Evolutionary conservation across 495 filamentous ascomycete species (phyloP), one percentile per base, ranked within the genome.

Genomic region (Lasiosphaeria ovina): DNA sequence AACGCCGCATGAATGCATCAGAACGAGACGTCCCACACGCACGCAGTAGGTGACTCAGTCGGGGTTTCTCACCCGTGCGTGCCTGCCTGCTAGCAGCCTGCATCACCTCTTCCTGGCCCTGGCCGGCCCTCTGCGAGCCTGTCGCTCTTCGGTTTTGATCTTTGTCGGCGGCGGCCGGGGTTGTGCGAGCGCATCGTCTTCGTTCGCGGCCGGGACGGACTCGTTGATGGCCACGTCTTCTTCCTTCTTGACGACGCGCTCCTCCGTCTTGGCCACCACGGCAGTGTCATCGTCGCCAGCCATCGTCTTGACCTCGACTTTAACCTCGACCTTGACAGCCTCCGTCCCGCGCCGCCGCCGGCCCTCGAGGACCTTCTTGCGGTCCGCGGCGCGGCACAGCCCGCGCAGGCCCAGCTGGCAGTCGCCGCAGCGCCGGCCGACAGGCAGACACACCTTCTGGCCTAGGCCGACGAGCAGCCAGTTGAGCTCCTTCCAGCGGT

Each of bases 401-500:
- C 89, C 87, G 57, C 78, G 82, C 38, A 86, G 75, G 31, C 88
- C 89, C 17, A 97, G 71, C 64, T 85, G 84, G 72, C 93, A 98
- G 35, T 93, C 89, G 38, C 89, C 91, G 71, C 93, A 97, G 56
- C 81, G 83, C 42, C 89, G 77, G 1, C 88, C 89, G 2, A 95
- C 86, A 2, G 93, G 91, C 62, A 91, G 70, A 74, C 94, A 97
- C 4, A 93, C 85, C 8, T 87, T 73, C 83, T 96, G 93, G 3
- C 93, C 93, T 60, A 97, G 82, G 1, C 93, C 93, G 48, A 98
- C 93, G 53, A 98, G 80, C 71, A 97, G 73, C 76, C 89, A 87
- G 69, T 97, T 97, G 68, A 97, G 96, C 74, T 95, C 92, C 74
- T 92, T 90, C 93, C 94, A 97, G 68, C 84, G 85, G 31, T 97